Evolutionary conservation across 108 stramenopile species (phyloP), one percentile per base, ranked within the genome.

Genomic region (Fragilariopsis cylindrus): DNA sequence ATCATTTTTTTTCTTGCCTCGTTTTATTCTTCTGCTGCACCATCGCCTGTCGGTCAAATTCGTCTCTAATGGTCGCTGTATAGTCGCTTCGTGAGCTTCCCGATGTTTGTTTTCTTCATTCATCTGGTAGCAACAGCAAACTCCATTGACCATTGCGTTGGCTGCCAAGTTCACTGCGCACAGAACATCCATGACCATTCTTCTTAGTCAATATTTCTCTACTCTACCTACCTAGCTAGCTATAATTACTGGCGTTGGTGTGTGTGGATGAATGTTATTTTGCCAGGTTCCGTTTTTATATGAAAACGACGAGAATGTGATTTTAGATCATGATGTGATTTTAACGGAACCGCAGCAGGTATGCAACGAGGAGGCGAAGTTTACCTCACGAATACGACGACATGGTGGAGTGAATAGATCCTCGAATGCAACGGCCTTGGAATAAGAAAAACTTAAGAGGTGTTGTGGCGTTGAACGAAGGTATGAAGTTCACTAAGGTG

Each of bases 61-160:
- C 78, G 9, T 41, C 42, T 15, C 60, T 55, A 30, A 79, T 71
- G 19, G 65, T 6, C 55, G 55, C 42, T 62, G 53, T 4, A 79
- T 68, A 16, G 67, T 13, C 0, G 43, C 60, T 46, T 79, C 48
- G 41, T 79, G 72, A n/a, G 68, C 57, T 44, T 58, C 18, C 57
- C 48, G 60, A 1, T 58, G 47, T 50, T 68, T 46, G 30, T 73
- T 57, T 53, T 79, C 72, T 57, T 60, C 57, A 13, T 47, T 48
- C 72, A 69, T 69, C 39, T 79, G 60, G 44, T 79, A 79, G 57
- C 30, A 73, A 48, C 71, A 73, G 67, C 78, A 79, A n/a, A 73
- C 16, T 46, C 78, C 78, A 52, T 73, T 79, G 16, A 73, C 68
- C 66, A 79, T 57, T 2, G 69, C 11, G 7, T 60, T 62, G 40